Evolutionary conservation across 2,329 filamentous ascomycete genomes (phyloP).

Genomic region (Pseudocercospora fuligena): DNA sequence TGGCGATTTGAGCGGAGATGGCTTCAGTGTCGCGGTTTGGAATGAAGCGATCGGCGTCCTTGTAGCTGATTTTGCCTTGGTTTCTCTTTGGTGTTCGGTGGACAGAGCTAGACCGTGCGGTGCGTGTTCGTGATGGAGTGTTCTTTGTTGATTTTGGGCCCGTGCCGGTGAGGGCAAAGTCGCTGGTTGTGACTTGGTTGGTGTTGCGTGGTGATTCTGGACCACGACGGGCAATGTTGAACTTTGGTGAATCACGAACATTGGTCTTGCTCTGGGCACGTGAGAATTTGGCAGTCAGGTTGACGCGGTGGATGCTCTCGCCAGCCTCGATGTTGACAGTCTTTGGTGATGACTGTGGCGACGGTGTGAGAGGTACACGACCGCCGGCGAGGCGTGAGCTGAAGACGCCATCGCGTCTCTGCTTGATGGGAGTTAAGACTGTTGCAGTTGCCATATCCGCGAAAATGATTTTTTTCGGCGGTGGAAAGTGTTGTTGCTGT

Average conservation of each 20-base stretch:
- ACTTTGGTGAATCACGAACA: constrained; percentile 90
- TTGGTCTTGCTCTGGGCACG: constrained; percentile 69
- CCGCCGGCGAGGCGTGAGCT: constrained; percentile 90
- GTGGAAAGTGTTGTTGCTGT: constrained; percentile 33
- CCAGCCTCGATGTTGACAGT: constrained; percentile 58
- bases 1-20: constrained; percentile 69
- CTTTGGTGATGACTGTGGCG: constrained; percentile 72
- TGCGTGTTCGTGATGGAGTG: constrained; percentile 49
- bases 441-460: constrained; percentile 76
- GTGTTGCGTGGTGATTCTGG: constrained; percentile 77
- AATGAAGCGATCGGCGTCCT: constrained; percentile 84
- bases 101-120: constrained; percentile 45
- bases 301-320: constrained; percentile 78
- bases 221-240: constrained; percentile 80
- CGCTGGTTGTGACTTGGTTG: constrained; percentile 90
- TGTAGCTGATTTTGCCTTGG: constrained; percentile 70
- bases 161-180: constrained; percentile 88
- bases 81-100: constrained; percentile 48
- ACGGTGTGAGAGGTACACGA: constrained; percentile 92
- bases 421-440: constrained; percentile 88
- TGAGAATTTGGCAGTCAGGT: constrained; percentile 78
- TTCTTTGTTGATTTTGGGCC: constrained; percentile 58
- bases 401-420: constrained; percentile 87
- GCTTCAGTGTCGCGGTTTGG: constrained; percentile 91
- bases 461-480: constrained; percentile 25